phyloP scores from a whole-genome alignment of 2,329 filamentous ascomycete species.

The Plectosphaerella plurivora region DNA sequence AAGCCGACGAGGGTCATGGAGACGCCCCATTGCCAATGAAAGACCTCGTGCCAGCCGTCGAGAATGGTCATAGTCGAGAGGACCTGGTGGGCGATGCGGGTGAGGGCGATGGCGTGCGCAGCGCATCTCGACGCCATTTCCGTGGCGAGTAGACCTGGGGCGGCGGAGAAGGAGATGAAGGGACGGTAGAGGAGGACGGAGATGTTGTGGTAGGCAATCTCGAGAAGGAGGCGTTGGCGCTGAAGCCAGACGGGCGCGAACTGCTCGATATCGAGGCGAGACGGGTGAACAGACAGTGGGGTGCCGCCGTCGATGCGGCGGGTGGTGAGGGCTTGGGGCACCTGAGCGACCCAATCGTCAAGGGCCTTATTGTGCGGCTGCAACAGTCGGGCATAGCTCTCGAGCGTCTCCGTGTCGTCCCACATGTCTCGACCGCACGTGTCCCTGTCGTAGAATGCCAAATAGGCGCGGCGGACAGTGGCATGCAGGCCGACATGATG shows the following conservation, averaged over 20 bases:
- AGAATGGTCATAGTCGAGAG: constrained; percentile 19
- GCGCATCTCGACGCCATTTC: constrained; percentile 18
- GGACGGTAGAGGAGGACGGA: neutral
- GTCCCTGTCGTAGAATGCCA: neutral
- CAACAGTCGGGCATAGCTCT: neutral
- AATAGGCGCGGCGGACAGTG: neutral
- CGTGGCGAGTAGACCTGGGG: constrained; percentile 18
- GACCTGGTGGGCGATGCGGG: constrained; percentile 19
- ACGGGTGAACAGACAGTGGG: constrained; percentile 17
- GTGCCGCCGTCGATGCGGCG: neutral
- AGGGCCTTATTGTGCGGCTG: neutral
- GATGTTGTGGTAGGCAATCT: constrained; percentile 36
- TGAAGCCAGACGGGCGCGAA: constrained; percentile 37
- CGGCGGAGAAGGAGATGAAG: constrained; percentile 14
- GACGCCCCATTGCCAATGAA: constrained; percentile 19
- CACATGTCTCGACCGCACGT: neutral
- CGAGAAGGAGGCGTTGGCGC: constrained; percentile 32
- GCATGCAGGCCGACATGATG: neutral
- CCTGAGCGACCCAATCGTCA: neutral
- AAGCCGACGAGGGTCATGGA: constrained; percentile 27
- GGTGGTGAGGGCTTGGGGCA: neutral
- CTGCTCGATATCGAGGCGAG: constrained; percentile 18
- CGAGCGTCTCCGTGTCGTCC: neutral
- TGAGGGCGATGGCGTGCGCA: constrained; percentile 19
- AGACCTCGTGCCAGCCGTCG: constrained; percentile 19